Conservation (phyloP, 2,329 filamentous ascomycete genomes). For the Arachnomyces sp. region DNA sequence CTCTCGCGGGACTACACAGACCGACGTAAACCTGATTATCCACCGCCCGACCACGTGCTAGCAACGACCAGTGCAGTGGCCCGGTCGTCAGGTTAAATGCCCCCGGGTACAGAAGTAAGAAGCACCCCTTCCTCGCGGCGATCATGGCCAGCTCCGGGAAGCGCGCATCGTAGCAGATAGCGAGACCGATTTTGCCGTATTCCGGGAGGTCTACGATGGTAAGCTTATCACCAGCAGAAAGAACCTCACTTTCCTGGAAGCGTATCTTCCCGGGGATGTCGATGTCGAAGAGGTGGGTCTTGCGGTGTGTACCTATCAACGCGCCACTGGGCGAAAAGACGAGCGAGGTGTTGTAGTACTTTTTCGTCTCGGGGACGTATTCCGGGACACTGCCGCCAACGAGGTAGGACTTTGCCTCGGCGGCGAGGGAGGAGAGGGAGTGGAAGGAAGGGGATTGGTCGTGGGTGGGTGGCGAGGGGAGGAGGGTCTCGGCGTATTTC, state of each 20-base stretch:
- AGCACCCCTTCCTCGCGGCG: constrained; percentile 76
- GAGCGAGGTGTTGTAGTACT: constrained; percentile 85
- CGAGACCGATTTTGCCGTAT: constrained; percentile 78
- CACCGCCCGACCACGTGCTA: constrained; percentile 72
- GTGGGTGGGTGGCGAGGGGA: constrained; percentile 62
- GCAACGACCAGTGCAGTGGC: constrained; percentile 80
- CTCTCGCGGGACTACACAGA: constrained; percentile 81
- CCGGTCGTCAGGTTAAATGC: constrained; percentile 95
- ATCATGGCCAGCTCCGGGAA: constrained; percentile 92
- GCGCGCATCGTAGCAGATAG: constrained; percentile 95
- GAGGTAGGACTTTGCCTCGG: constrained; percentile 69
- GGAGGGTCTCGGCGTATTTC: constrained; percentile 81
- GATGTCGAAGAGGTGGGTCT: constrained; percentile 96
- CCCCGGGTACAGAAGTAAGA: constrained; percentile 85
- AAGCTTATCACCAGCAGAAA: constrained; percentile 74
- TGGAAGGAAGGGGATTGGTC: constrained; percentile 75
- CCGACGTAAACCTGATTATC: constrained; percentile 95
- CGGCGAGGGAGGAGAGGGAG: constrained; percentile 70
- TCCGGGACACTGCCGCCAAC: constrained; percentile 92
- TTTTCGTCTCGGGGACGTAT: constrained; percentile 54
- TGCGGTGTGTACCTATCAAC: constrained; percentile 83
- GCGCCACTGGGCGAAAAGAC: constrained; percentile 69
- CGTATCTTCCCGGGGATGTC: constrained; percentile 91
- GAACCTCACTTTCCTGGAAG: constrained; percentile 83
- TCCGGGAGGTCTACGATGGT: constrained; percentile 80